These are phyloP conservation scores for Cryptosporidium ubiquitum DNA, from an alignment of 169 alveolate species.

Conservation along the genomic window DNA sequence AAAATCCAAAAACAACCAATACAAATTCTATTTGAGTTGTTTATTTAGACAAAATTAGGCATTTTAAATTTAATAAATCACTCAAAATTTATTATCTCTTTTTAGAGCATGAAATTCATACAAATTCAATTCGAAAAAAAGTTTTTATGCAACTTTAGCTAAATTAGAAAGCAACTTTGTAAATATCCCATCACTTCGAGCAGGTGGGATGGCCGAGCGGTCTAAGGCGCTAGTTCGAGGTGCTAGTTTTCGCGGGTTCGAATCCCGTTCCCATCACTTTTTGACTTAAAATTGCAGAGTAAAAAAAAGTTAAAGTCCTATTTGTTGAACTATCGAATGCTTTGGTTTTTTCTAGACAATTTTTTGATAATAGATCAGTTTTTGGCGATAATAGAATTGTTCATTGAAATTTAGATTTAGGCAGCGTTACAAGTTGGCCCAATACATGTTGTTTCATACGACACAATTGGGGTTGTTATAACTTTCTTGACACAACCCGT, in stretches of 20 bases:
- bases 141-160: background rate
- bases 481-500: slow-evolving; percentile 75
- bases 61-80: too few relatives aligned
- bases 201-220: slow-evolving; percentile 77
- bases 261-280: slow-evolving; percentile 77
- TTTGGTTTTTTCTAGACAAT: slow-evolving; percentile 12
- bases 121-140: background rate
- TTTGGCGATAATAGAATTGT: slow-evolving; percentile 29
- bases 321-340: background rate
- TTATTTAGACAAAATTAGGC: too few relatives aligned
- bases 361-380: background rate
- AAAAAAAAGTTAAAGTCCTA: background rate
- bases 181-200: background rate
- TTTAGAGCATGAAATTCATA: background rate
- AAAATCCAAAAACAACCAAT: background rate
- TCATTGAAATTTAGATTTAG: background rate
- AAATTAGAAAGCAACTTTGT: background rate
- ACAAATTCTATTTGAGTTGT: background rate
- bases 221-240: slow-evolving; percentile 77
- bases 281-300: background rate
- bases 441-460: slow-evolving; percentile 71
- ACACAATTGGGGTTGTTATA: slow-evolving; percentile 73
- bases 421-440: slow-evolving; percentile 75
- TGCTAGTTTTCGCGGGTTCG: slow-evolving; percentile 77
- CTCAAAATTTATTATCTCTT: too few relatives aligned